A percentile compares a stretch with the other conserved stretches of the same genome.
Evolutionary conservation across 805 yeast species (phyloP).

Genomic region (Wickerhamomyces hampshirensis): DNA sequence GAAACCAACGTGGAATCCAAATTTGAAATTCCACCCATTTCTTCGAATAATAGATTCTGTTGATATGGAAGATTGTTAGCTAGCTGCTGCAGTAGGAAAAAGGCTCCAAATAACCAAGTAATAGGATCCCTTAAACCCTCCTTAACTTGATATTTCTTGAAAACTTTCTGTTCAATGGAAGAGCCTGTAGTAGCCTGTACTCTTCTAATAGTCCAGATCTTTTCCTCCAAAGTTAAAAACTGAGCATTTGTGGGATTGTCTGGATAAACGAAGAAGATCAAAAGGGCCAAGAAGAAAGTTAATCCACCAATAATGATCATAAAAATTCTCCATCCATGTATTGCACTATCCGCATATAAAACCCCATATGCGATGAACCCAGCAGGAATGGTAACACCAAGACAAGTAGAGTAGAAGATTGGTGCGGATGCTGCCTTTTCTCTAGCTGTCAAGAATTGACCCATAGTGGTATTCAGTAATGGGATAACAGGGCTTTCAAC

Average conservation of each 20-base stretch:
- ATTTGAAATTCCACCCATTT: constrained; percentile 39
- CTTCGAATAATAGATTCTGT: constrained; percentile 42
- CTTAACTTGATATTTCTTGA: constrained; percentile 37
- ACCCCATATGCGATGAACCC: constrained; percentile 44
- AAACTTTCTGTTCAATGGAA: constrained; percentile 38
- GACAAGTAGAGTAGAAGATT: constrained; percentile 45
- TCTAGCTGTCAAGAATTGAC: constrained; percentile 42
- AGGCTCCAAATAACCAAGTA: constrained; percentile 29
- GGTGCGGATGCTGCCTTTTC: constrained; percentile 52
- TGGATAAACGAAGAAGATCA: constrained; percentile 42
- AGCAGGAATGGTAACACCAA: constrained; percentile 48
- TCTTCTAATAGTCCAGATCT: constrained; percentile 43
- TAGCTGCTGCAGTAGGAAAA: constrained; percentile 38
- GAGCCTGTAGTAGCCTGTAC: constrained; percentile 33
- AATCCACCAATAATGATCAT: constrained; percentile 53
- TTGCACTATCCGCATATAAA: constrained; percentile 22
- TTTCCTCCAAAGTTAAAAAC: constrained; percentile 44
- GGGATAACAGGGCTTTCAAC: constrained; percentile 43
- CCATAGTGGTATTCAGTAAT: constrained; percentile 41
- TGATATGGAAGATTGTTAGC: constrained; percentile 53
- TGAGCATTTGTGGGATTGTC: constrained; percentile 50
- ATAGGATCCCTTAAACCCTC: constrained; percentile 43
- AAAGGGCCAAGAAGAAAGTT: constrained; percentile 36
- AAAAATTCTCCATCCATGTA: constrained; percentile 48
- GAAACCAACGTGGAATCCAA: constrained; percentile 47